A percentile compares a stretch with the other conserved stretches of the same genome.
These are phyloP conservation scores for Leccinum pellstonianum DNA, from an alignment of 768 basidiomycete species.

Conservation along the genomic window DNA sequence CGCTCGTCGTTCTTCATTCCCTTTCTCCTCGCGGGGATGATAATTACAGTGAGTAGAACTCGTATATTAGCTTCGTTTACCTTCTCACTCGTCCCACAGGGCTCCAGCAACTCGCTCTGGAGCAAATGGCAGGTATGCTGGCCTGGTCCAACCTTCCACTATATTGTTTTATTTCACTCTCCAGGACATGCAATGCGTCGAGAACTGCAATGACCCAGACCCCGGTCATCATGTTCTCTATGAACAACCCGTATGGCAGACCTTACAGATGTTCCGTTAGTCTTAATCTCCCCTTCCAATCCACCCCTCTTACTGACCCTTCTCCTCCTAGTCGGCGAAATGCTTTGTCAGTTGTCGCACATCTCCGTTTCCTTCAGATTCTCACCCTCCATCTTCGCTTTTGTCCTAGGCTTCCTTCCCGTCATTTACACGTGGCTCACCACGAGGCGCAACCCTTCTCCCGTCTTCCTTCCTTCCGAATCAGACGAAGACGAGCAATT, in stretches of 20 bases:
- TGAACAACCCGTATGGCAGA: conserved; percentile 95
- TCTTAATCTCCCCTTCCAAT: conserved; percentile 22
- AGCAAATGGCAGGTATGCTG: conserved; percentile 73
- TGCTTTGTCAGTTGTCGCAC: conserved; percentile 67
- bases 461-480: conserved; percentile 57
- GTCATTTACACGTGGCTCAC: conserved; percentile 69
- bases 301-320: conserved; percentile 32
- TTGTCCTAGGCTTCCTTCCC: conserved; percentile 73
- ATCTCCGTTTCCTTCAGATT: conserved; percentile 16
- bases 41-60: conserved; percentile 62
- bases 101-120: conserved; percentile 79
- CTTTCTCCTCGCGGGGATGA: conserved; percentile 88
- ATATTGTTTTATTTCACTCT: conserved; percentile 4
- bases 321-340: conserved; percentile 76
- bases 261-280: conserved; percentile 85
- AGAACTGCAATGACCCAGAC: conserved; percentile 76
- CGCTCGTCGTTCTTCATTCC: conserved; percentile 62
- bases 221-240: conserved; percentile 66
- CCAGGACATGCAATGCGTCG: conserved; percentile 98
- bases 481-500: conserved; percentile 43
- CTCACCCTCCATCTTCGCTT: conserved; percentile 16
- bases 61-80: not conserved
- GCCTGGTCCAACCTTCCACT: not conserved
- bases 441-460: conserved; percentile 42
- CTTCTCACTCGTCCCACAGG: conserved; percentile 39